Evolutionary conservation across 805 yeast genomes (phyloP).

Genomic region (Starmerella apicola): DNA sequence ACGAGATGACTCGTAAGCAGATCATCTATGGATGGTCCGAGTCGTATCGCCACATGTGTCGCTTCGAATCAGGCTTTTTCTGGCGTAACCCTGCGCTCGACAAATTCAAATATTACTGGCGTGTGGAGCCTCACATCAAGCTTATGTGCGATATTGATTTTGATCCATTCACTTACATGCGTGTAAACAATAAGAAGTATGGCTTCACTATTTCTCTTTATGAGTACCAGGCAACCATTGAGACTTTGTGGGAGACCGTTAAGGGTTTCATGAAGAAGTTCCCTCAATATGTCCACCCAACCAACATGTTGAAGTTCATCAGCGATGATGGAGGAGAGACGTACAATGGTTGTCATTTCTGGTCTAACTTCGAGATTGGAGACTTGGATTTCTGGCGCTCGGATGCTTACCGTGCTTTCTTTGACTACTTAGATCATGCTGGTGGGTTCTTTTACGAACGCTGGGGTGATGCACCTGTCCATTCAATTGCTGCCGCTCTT

Average conservation of each 20-base stretch:
- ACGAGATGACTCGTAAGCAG: conserved; percentile 38
- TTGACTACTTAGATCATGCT: conserved; percentile 45
- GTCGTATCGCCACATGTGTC: conserved; percentile 81
- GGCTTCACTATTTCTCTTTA: conserved; percentile 66
- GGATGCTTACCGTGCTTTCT: conserved; percentile 44
- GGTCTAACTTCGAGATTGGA: conserved; percentile 74
- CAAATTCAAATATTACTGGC: conserved; percentile 80
- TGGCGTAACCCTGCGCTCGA: conserved; percentile 55
- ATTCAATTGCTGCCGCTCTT: conserved; percentile 59
- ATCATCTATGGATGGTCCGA: conserved; percentile 65
- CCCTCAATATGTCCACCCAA: conserved; percentile 46
- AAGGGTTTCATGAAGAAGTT: conserved; percentile 46
- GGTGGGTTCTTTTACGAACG: conserved; percentile 82
- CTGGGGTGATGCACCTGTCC: conserved; percentile 94
- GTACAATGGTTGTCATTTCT: conserved; percentile 78
- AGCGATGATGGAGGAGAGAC: conserved; percentile 56
- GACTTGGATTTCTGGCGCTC: conserved; percentile 58
- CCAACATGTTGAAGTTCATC: conserved; percentile 58
- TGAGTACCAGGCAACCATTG: conserved; percentile 59
- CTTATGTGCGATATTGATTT: conserved; percentile 66
- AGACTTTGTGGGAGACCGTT: conserved; percentile 65
- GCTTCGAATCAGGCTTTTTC: conserved; percentile 76
- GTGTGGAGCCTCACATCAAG: conserved; percentile 75
- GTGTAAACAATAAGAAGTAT: conserved; percentile 56
- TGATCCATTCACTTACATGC: conserved; percentile 73